These are phyloP conservation scores for Penicillium sp. DNA, from an alignment of 2,329 filamentous ascomycete species.

Conservation along the genomic window DNA sequence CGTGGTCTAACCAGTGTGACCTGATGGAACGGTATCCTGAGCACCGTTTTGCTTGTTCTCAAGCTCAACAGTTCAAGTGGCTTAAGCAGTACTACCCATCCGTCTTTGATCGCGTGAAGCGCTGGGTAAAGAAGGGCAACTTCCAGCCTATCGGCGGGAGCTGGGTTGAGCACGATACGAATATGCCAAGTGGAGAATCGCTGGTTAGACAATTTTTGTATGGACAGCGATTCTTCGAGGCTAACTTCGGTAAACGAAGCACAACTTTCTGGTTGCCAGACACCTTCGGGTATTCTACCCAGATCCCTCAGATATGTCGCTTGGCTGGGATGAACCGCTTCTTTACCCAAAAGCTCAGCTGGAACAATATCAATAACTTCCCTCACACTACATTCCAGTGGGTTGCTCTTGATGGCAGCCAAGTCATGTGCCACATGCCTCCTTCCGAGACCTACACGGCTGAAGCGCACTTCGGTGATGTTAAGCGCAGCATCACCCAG, in stretches of 20 bases:
- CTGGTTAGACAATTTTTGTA: constrained; percentile 92
- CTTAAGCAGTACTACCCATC: constrained; percentile 84
- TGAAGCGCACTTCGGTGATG: constrained; percentile 89
- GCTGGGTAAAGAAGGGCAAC: constrained; percentile 81
- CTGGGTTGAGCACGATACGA: constrained; percentile 99
- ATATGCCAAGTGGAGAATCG: constrained; percentile 93
- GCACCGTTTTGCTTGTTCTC: constrained; percentile 85
- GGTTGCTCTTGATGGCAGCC: constrained; percentile 91
- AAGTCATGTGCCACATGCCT: constrained; percentile 97
- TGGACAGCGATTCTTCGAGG: constrained; percentile 91
- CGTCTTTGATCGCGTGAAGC: constrained; percentile 85
- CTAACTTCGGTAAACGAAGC: constrained; percentile 82
- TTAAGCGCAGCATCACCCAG: constrained; percentile 81
- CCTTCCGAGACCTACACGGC: constrained; percentile 95
- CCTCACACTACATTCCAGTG: constrained; percentile 99
- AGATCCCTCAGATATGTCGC: constrained; percentile 89
- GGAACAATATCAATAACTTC: constrained; percentile 99
- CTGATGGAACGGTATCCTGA: constrained; percentile 94
- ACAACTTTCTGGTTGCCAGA: constrained; percentile 97
- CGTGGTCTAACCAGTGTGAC: constrained; percentile 95
- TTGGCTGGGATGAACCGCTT: constrained; percentile 95
- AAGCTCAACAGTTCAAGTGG: constrained; percentile 98
- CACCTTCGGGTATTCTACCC: constrained; percentile 95
- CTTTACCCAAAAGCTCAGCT: constrained; percentile 97
- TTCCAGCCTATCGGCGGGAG: constrained; percentile 96